These are phyloP conservation scores for Ceratobasidium sp. DNA, from an alignment of 1,284 basidiomycete species.

Conservation along the genomic window DNA sequence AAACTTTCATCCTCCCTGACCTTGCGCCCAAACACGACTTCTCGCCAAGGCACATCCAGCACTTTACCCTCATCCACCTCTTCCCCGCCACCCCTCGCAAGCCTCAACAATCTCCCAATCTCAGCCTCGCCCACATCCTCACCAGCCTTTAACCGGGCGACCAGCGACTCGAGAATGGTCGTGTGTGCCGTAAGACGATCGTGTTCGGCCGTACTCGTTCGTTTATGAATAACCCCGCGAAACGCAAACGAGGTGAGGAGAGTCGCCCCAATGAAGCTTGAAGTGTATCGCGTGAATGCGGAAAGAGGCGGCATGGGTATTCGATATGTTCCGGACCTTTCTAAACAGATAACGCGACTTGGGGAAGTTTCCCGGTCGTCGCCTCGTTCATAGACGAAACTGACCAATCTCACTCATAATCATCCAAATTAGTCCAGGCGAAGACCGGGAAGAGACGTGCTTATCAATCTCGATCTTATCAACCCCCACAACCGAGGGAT, in stretches of 20 bases:
- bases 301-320: constrained; percentile 16
- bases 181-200: constrained; percentile 60
- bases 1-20: not conserved
- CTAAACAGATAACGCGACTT: too few relatives aligned
- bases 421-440: not conserved
- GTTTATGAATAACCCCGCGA: constrained; percentile 63
- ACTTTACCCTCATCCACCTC: not conserved
- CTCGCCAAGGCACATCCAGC: constrained; percentile 19
- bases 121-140: constrained; percentile 57
- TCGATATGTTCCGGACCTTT: too few relatives aligned
- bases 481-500: not conserved
- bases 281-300: constrained; percentile 25
- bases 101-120: constrained; percentile 57
- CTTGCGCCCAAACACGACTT: constrained; percentile 36
- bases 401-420: not conserved
- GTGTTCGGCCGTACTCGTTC: constrained; percentile 58
- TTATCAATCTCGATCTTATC: constrained; percentile 9
- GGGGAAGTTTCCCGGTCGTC: not conserved
- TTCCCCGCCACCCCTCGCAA: constrained; percentile 51
- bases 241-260: constrained; percentile 68
- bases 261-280: constrained; percentile 58
- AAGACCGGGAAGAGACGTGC: not conserved
- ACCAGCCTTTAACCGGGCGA: constrained; percentile 56
- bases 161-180: constrained; percentile 66
- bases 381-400: not conserved